Conservation (phyloP, 805 yeast species). For the Saccharomycopsis babjevae region DNA sequence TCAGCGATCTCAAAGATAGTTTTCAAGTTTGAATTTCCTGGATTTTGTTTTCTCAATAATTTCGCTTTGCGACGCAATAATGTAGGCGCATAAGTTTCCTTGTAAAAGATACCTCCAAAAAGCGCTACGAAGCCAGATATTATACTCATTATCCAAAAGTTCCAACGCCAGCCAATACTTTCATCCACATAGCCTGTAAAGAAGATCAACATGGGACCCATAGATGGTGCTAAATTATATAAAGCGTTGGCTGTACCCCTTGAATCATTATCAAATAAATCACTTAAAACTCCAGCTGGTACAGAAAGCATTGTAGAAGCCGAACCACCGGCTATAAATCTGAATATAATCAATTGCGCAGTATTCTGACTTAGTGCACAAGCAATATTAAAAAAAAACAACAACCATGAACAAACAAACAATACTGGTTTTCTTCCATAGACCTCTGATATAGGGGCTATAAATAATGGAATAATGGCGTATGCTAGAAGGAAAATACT, state of each 20-base stretch:
- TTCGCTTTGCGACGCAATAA: slow-evolving; percentile 38
- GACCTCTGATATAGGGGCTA: slow-evolving; percentile 61
- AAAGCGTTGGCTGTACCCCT: slow-evolving; percentile 49
- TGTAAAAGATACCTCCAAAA: slow-evolving; percentile 34
- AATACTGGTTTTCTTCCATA: slow-evolving; percentile 53
- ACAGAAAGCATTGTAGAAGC: slow-evolving; percentile 60
- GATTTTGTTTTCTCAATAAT: slow-evolving; percentile 37
- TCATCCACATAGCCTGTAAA: slow-evolving; percentile 45
- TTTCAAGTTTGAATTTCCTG: slow-evolving; percentile 46
- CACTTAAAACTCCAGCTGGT: slow-evolving; percentile 62
- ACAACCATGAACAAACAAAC: slow-evolving; percentile 38
- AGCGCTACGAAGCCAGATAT: slow-evolving; percentile 40
- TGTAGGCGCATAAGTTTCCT: slow-evolving; percentile 52
- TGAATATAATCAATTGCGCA: slow-evolving; percentile 45
- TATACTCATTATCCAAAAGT: slow-evolving; percentile 47
- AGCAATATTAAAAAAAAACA: slow-evolving; percentile 42
- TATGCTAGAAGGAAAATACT: slow-evolving; percentile 61
- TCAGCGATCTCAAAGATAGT: slow-evolving; percentile 54
- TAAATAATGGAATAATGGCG: slow-evolving; percentile 54
- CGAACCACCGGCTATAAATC: slow-evolving; percentile 57
- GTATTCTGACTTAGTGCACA: slow-evolving; percentile 51
- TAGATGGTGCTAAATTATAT: slow-evolving; percentile 47
- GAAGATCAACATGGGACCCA: slow-evolving; percentile 42
- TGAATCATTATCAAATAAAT: slow-evolving; percentile 40
- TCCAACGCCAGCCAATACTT: slow-evolving; percentile 51